Evolutionary conservation across 2,329 filamentous ascomycete genomes (phyloP).

Genomic region (Nigrospora oryzae): DNA sequence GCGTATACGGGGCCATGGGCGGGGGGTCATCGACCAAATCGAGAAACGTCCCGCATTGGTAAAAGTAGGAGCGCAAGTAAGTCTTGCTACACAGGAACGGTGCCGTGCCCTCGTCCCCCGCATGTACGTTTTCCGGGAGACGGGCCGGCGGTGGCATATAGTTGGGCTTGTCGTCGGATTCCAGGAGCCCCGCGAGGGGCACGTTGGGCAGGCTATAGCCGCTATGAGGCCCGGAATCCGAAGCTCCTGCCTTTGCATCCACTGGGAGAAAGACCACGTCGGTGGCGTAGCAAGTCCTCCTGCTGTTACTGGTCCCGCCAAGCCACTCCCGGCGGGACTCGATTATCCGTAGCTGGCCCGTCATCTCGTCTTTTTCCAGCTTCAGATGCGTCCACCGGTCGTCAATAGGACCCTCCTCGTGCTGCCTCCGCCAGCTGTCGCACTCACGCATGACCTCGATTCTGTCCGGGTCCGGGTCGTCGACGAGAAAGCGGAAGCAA

Average conservation of each 20-base stretch:
- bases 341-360: slow-evolving; percentile 49
- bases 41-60: slow-evolving; percentile 43
- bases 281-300: slow-evolving; percentile 58
- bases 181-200: slow-evolving; percentile 1
- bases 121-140: slow-evolving; percentile 36
- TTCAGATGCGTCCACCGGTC: slow-evolving; percentile 64
- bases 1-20: slow-evolving; percentile 20
- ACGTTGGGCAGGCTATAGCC: slow-evolving; percentile 1
- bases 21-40: slow-evolving; percentile 48
- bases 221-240: not conserved
- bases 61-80: slow-evolving; percentile 45
- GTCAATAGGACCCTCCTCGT: slow-evolving; percentile 63
- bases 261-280: slow-evolving; percentile 32
- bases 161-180: slow-evolving; percentile 22
- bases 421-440: slow-evolving; percentile 55
- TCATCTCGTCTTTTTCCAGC: slow-evolving; percentile 50
- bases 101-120: slow-evolving; percentile 32
- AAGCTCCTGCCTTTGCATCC: not conserved
- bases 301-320: slow-evolving; percentile 40
- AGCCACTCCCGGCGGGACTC: slow-evolving; percentile 65
- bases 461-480: slow-evolving; percentile 26
- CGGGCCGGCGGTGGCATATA: slow-evolving; percentile 21
- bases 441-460: slow-evolving; percentile 33
- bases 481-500: slow-evolving; percentile 54
- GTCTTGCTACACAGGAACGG: slow-evolving; percentile 45